Evolutionary conservation across 306 rosid species (phyloP), one percentile per base, ranked within the genome.

Genomic region (Senna tora): DNA sequence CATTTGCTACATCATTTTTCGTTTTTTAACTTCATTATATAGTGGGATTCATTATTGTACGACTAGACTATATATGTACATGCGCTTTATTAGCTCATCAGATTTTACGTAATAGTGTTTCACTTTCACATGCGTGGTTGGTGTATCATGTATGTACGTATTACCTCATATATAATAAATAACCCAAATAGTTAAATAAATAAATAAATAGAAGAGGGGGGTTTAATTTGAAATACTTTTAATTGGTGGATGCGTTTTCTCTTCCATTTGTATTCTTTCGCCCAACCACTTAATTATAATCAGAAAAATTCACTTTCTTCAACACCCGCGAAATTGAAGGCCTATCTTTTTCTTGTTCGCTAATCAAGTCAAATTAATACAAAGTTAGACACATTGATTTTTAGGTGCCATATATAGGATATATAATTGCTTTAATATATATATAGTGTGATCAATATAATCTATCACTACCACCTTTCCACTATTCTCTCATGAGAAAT

Each of bases 211-310:
- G 2, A 42, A 25, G n/a, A n/a, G n/a, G n/a, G n/a, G 14, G 54
- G 54, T 15, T 45, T n/a, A n/a, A n/a, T n/a, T 25, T 21, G 20
- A 46, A 46, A 65, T 15, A n/a, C 56, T 7, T 10, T 36, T 36
- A n/a, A 33, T 41, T 7, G 21, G 7, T 65, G 25, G n/a, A n/a
- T n/a, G n/a, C n/a, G 14, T 7, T 43, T 43, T 46, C 19, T 25
- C n/a, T 28, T 65, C 68, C 51, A 60, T 43, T 65, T 25, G 71
- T 45, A 65, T 14, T 45, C 21, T 15, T 45, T 7, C 11, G 21
- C n/a, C n/a, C n/a, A 51, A 15, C 39, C 55, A 65, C 34, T n/a
- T 2, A n/a, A n/a, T n/a, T n/a, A 41, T 42, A 5, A 41, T 42
- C 34, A 41, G 52, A 14, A 64, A 21, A 16, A 4, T 5, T 41